Base-by-base conservation (phyloP, 2,329 filamentous ascomycete species). In the Trichoderma afroharzianum region DNA sequence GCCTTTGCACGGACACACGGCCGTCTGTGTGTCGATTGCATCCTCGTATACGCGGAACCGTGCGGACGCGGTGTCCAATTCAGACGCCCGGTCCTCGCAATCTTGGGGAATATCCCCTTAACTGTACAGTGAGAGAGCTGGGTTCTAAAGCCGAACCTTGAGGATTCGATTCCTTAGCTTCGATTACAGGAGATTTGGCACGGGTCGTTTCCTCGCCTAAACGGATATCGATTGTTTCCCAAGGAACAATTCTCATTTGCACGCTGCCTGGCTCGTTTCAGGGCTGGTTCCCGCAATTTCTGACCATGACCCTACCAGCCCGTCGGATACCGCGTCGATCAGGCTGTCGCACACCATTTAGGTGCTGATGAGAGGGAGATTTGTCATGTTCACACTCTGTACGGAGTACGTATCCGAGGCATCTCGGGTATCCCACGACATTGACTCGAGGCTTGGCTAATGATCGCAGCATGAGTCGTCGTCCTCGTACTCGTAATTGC, bases 281-380 rank as follows among this genome's bases (percentile, higher is more conserved):
- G 30, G 39, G 58, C 39, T 53, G 47, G 47, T 28, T 62, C 28
- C 57, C 67, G 55, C 59, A 39, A 57, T 57, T 53, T 33, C 57
- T 43, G 50, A 21, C 57, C 57, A 26, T 69, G 57, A 28, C 30
- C 30, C 26, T 69, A 62, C 67, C 67, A 62, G 43, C 43, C 47
- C n/a, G 57, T 36, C 67, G 67, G 57, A 36, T 69, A 57, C 33
- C 57, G 67, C 57, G 39, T 53, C 55, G 57, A 69, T 32, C 39
- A 50, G n/a, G 57, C 28, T 43, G 39, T 59, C 67, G 33, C 50
- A 50, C 24, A 6, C 50, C 63, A 55, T n/a, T 55, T 53, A 24
- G 21, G 28, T 21, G 3, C 12, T 26, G 14, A 61, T 28, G 53
- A 39, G n/a, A 26, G n/a, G n/a, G 5, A n/a, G 26, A 33, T 36